A percentile compares a stretch with the other conserved stretches of the same genome.
Conservation (phyloP, 768 basidiomycete species). For the Sistotremastrum niveocremeum region DNA sequence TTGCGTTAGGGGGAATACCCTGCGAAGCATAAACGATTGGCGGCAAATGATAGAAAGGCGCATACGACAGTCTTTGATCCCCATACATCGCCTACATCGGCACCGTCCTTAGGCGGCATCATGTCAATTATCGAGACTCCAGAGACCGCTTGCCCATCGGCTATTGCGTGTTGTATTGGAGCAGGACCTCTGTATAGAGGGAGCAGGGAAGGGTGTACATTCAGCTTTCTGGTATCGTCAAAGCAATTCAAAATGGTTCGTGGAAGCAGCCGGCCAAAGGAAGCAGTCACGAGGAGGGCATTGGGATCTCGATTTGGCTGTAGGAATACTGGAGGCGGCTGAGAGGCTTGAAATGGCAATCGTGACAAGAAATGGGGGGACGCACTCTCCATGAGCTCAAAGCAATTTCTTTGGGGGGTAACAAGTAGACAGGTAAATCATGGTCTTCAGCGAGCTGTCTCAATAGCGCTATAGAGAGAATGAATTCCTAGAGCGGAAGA, state of each 20-base stretch:
- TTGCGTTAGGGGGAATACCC: constrained; percentile 36
- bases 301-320: constrained; percentile 16
- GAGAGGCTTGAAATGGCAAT: constrained; percentile 5
- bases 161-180: constrained; percentile 74
- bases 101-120: constrained; percentile 51
- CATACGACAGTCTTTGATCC: constrained; percentile 40
- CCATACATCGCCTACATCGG: constrained; percentile 72
- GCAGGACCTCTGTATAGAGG: constrained; percentile 84
- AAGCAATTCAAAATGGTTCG: constrained; percentile 48
- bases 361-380: constrained; percentile 2
- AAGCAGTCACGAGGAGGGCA: constrained; percentile 72
- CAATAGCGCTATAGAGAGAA: constrained; percentile 45
- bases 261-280: constrained; percentile 81
- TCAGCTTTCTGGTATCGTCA: constrained; percentile 43
- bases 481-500: not conserved
- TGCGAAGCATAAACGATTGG: constrained; percentile 14
- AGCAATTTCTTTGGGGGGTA: constrained; percentile 44
- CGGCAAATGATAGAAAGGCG: constrained; percentile 4
- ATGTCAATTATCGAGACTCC: constrained; percentile 77
- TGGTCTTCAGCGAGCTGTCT: constrained; percentile 42
- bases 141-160: constrained; percentile 51
- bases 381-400: constrained; percentile 56
- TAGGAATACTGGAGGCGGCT: constrained; percentile 29
- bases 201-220: constrained; percentile 82
- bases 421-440: constrained; percentile 39